Conservation (phyloP, 768 basidiomycete species). For the Pilatotrama ljubarskyi region DNA sequence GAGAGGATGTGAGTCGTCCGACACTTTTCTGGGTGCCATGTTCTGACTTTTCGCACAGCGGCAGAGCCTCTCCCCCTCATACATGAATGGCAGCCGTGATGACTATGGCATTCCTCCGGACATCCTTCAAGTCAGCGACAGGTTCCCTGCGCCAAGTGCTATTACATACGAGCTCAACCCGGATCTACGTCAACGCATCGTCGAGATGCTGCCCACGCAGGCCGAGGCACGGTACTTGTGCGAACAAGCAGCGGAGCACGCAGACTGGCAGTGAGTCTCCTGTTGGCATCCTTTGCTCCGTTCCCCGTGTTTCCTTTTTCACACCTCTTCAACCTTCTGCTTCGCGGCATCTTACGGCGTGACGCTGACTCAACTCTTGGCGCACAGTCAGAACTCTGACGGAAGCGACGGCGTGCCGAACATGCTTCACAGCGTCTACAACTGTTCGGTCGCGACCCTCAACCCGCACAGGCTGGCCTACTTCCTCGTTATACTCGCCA, state of each 20-base stretch:
- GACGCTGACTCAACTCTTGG: conserved; percentile 8
- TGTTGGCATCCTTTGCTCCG: conserved; percentile 10
- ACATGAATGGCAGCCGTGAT: conserved; percentile 2
- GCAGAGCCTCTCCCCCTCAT: conserved; percentile 46
- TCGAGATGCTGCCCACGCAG: conserved; percentile 60
- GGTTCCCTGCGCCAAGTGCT: conserved; percentile 71
- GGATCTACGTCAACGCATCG: conserved; percentile 61
- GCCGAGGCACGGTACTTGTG: conserved; percentile 60
- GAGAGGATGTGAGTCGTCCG: conserved; percentile 22
- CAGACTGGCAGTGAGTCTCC: conserved; percentile 67
- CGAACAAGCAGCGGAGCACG: conserved; percentile 63
- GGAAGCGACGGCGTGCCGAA: conserved; percentile 70
- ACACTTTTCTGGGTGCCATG: neutral
- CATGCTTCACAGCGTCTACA: conserved; percentile 67
- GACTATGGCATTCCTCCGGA: conserved; percentile 35
- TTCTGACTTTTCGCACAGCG: conserved; percentile 26
- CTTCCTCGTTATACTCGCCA: conserved; percentile 70
- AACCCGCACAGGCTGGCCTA: conserved; percentile 68
- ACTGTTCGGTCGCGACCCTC: conserved; percentile 56
- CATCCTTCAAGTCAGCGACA: conserved; percentile 59
- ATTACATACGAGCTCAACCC: conserved; percentile 47
- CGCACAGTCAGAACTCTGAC: conserved; percentile 51
- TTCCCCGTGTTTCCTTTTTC: conserved; percentile 4
- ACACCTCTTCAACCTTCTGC: conserved; percentile 7
- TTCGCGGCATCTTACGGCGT: conserved; percentile 18